Evolutionary conservation across 257 asterid genomes (phyloP), one percentile per base, ranked within the genome.

Genomic region (Prunella vulgaris): DNA sequence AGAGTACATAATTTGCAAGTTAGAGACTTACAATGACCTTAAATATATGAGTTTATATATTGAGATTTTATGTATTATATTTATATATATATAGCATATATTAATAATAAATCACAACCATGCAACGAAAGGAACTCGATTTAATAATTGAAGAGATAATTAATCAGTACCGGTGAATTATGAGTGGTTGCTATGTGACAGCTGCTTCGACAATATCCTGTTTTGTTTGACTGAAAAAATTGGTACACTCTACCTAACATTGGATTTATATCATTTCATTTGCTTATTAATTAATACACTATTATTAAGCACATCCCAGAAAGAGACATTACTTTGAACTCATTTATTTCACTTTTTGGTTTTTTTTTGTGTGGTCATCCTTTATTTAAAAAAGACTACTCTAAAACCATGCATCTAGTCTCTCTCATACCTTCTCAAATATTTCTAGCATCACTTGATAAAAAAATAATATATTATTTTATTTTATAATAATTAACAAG

Each of bases 131-230:
- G 15, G 18, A 57, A 52, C 14, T 25, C 25, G 37, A 7, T 49
- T 18, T 27, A 30, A 42, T 62, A 21, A 42, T 25, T 1, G 27
- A n/a, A n/a, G n/a, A n/a, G n/a, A n/a, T n/a, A n/a, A 25, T 27
- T 1, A 7, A 35, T 22, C 38, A n/a, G n/a, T n/a, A 51, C 0
- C 22, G 2, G 7, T 21, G 60, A 42, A 53, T 61, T 59, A 66
- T 52, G 79, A 75, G 68, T 60, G 64, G 70, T 66, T 38, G 74
- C 12, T 60, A 4, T 66, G 28, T 76, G 76, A 76, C 80, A 70
- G 75, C 80, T 62, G 46, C 24, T n/a, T n/a, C 3, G 28, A 25
- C 17, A 69, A 9, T 4, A 2, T 24, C 35, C 7, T 58, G 61
- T 28, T n/a, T 62, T 3, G 32, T 38, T 77, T 66, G 81, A 59